Base-by-base conservation (phyloP, 164 flowering plant species). In the Houttuynia cordata region DNA sequence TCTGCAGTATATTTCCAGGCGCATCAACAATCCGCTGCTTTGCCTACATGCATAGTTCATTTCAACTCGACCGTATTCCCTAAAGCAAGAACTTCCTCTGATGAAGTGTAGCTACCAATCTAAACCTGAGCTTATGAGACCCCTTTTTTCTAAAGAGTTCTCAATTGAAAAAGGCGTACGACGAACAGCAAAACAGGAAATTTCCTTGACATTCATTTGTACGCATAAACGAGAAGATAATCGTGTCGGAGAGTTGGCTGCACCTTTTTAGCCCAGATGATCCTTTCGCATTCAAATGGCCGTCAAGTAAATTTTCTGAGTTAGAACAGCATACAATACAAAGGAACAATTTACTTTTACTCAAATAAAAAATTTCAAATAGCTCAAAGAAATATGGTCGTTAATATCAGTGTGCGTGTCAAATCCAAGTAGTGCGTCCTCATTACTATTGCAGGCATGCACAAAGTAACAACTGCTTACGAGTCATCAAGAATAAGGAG, bases 31-130 rank as follows among this genome's bases (percentile, higher is more conserved):
- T 93, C 83, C 96, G 82, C 72, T 84, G 95, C 74, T 93, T 90
- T 57, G 96, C 96, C 98, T 93, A 85, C 84, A 80, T n/a, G n/a
- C 61, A 21, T 21, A 53, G 4, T 15, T 30, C 42, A 57, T 37
- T 37, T 30, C 9, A 41, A 13, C 45, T 41, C 45, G 13, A 41
- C 0, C 10, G 8, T 41, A 8, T 13, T 41, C 45, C 13, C 13
- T 8, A 9, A 41, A 9, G 13, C 8, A 41, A 41, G 45, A 9
- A 41, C 10, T 41, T 8, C 13, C 13, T n/a, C 99, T 93, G 99
- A 74, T 93, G 99, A 24, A 93, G n/a, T n/a, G 96, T 71, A 93
- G 80, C 55, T 90, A 69, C 97, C 99, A 90, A 65, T 90, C 96
- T 57, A 93, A 76, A 68, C 62, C 65, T 13, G 97, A 78, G 7